These are phyloP conservation scores for Aphanomyces cochlioides DNA, from an alignment of 352 stramenopile species.

Conservation along the genomic window DNA sequence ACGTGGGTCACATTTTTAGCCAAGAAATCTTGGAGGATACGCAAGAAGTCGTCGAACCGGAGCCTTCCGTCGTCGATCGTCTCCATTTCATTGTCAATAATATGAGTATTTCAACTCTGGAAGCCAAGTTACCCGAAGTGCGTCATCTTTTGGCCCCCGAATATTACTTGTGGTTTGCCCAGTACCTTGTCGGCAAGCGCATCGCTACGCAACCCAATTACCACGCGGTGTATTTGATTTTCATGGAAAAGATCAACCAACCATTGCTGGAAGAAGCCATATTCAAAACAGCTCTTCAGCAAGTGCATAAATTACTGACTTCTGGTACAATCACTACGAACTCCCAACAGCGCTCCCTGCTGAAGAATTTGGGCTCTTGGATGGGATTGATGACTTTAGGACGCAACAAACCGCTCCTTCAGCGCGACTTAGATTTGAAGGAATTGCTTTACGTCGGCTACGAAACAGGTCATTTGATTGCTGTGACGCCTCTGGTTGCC, in stretches of 20 bases:
- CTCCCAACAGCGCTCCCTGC: slow-evolving; percentile 94
- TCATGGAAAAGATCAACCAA: slow-evolving; percentile 95
- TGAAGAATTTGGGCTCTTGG: slow-evolving; percentile 99
- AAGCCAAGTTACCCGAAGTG: slow-evolving; percentile 95
- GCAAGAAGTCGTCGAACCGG: slow-evolving; percentile 61
- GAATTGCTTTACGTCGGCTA: slow-evolving; percentile 96
- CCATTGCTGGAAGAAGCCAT: slow-evolving; percentile 93
- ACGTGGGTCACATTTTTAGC: slow-evolving; percentile 83
- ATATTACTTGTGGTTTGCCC: slow-evolving; percentile 97
- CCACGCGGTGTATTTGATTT: slow-evolving; percentile 96
- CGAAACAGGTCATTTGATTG: slow-evolving; percentile 95
- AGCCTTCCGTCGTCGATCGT: slow-evolving; percentile 90
- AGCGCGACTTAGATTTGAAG: slow-evolving; percentile 98
- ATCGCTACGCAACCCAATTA: slow-evolving; percentile 99
- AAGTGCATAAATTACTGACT: slow-evolving; percentile 94
- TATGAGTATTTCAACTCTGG: slow-evolving; percentile 96
- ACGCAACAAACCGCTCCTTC: slow-evolving; percentile 96
- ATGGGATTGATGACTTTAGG: slow-evolving; percentile 97
- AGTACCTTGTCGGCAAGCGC: slow-evolving; percentile 98
- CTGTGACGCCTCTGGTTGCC: slow-evolving; percentile 96
- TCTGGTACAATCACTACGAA: slow-evolving; percentile 98
- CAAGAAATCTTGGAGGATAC: slow-evolving; percentile 54
- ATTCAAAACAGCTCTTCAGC: slow-evolving; percentile 91
- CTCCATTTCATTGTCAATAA: slow-evolving; percentile 99
- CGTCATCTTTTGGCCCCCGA: slow-evolving; percentile 90